phyloP scores from a whole-genome alignment of 345 rosid species.

The Laguncularia racemosa region DNA sequence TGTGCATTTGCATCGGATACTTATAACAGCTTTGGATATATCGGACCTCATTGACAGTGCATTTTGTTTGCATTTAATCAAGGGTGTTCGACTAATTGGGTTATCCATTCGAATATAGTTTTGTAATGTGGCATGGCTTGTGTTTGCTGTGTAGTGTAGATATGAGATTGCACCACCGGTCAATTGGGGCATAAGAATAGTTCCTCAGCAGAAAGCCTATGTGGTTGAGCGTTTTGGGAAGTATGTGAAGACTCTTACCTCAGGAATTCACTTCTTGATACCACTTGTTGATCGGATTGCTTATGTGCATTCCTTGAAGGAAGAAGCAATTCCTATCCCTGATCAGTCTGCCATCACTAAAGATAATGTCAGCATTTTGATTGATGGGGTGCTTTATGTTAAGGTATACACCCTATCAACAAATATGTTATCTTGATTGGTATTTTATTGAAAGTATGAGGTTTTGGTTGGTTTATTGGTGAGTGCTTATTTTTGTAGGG shows the following conservation, averaged over 20 bases:
- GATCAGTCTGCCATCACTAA: constrained; percentile 89
- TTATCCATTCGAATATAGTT: neutral
- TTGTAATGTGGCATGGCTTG: neutral
- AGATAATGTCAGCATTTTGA: constrained; percentile 91
- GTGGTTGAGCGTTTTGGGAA: constrained; percentile 90
- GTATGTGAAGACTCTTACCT: constrained; percentile 62
- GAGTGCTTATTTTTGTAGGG: neutral
- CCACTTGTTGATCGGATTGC: constrained; percentile 89
- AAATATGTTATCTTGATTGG: neutral
- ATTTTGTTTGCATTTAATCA: no score
- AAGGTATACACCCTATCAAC: constrained; percentile 34
- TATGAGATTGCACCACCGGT: constrained; percentile 67
- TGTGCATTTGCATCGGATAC: no score
- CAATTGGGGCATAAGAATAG: constrained; percentile 87
- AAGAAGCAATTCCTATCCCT: constrained; percentile 87
- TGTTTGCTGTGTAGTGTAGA: constrained; percentile 18
- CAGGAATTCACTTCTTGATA: constrained; percentile 82
- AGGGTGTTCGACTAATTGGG: no score
- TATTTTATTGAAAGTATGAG: neutral
- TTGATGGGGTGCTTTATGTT: constrained; percentile 86
- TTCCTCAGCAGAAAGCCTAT: constrained; percentile 82
- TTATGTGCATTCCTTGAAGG: constrained; percentile 93
- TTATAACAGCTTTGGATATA: no score
- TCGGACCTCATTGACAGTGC: no score
- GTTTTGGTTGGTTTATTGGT: neutral